Conservation (phyloP, 2,329 filamentous ascomycete species). For the Colletotrichum falcatum region DNA sequence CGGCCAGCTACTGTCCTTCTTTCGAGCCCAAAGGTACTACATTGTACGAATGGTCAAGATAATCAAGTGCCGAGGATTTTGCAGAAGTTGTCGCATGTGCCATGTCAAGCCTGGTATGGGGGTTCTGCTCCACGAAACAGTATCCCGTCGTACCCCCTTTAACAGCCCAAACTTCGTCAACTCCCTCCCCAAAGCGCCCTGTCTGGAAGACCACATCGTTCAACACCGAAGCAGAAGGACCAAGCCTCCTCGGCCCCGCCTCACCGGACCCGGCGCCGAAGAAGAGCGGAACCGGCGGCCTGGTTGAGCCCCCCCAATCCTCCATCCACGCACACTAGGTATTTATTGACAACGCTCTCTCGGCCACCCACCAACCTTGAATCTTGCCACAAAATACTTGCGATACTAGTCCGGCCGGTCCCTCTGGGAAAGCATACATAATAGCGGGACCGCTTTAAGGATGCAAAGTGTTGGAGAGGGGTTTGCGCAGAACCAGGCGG, state of each 20-base stretch:
- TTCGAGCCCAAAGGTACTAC: no score
- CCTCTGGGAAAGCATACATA: neutral
- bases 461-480: neutral
- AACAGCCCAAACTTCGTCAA: neutral
- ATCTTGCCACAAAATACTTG: neutral
- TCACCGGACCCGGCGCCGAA: conserved; percentile 4
- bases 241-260: neutral
- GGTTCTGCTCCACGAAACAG: no score
- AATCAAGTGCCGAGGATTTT: no score
- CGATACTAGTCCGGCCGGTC: neutral
- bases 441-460: neutral
- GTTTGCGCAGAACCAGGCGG: neutral
- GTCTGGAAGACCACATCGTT: neutral
- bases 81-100: no score
- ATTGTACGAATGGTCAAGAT: no score
- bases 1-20: no score
- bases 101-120: no score
- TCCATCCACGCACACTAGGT: no score
- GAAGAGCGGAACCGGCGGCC: neutral
- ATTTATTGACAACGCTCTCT: no score
- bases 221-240: neutral
- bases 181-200: neutral
- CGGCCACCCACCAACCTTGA: neutral
- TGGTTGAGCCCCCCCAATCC: neutral
- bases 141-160: no score